phyloP scores from a whole-genome alignment of 768 basidiomycete genomes.

The Termitomyces sp. region DNA sequence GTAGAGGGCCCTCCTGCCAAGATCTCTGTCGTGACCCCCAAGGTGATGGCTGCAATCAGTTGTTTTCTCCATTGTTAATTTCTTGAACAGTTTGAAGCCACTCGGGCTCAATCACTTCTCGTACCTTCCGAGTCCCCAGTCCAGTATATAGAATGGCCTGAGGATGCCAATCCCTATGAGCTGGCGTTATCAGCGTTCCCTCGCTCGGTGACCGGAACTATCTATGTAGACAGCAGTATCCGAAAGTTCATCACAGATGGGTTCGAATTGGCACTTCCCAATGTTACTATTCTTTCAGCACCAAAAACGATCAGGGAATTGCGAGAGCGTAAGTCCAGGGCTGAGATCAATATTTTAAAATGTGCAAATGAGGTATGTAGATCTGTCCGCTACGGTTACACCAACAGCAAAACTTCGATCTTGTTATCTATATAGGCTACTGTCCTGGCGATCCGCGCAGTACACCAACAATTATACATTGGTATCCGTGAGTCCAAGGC shows the following conservation, averaged over 20 bases:
- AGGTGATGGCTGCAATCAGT: constrained; percentile 17
- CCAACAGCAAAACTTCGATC: not conserved
- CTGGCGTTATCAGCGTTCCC: constrained; percentile 36
- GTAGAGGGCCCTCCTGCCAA: constrained; percentile 27
- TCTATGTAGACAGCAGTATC: constrained; percentile 57
- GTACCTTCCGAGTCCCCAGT: constrained; percentile 39
- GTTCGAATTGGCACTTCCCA: constrained; percentile 38
- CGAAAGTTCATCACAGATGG: constrained; percentile 65
- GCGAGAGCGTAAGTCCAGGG: constrained; percentile 66
- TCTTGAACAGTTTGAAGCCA: constrained; percentile 51
- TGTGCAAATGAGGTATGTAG: constrained; percentile 71
- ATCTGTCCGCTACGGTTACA: not conserved
- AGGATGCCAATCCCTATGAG: constrained; percentile 62
- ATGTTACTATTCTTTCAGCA: constrained; percentile 37
- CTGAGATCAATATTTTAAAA: constrained; percentile 66
- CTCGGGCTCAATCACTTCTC: constrained; percentile 56
- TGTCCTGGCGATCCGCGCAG: constrained; percentile 63
- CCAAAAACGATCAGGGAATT: constrained; percentile 51
- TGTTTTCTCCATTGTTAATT: not conserved
- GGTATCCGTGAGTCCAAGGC: constrained; percentile 78
- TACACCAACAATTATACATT: constrained; percentile 52
- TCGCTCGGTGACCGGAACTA: constrained; percentile 20
- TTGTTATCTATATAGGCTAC: constrained; percentile 49
- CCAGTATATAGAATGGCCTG: constrained; percentile 54
- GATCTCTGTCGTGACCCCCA: constrained; percentile 64